Conservation (phyloP, 768 basidiomycete species). For the Termitomyces bulborhizus region DNA sequence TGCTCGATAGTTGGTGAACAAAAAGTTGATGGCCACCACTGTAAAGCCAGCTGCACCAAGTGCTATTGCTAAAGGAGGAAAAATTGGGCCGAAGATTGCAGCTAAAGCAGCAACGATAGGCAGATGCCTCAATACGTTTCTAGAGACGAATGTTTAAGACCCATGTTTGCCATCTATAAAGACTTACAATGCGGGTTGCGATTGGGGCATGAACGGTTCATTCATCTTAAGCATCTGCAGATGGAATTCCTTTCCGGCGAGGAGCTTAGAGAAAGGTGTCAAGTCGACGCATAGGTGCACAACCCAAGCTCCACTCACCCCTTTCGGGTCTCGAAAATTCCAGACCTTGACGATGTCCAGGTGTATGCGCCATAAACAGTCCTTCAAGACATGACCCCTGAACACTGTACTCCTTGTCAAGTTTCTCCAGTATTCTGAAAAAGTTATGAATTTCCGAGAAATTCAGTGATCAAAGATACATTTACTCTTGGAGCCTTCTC, state of each 20-base stretch:
- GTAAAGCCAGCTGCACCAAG: slow-evolving; percentile 1
- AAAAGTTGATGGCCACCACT: background rate
- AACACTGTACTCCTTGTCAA: slow-evolving; percentile 3
- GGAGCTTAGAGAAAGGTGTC: background rate
- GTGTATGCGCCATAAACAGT: slow-evolving; percentile 10
- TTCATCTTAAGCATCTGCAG: background rate
- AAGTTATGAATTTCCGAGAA: background rate
- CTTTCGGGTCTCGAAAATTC: slow-evolving; percentile 20
- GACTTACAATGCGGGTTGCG: background rate
- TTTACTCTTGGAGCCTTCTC: background rate
- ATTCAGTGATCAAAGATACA: background rate
- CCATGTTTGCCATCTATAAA: background rate
- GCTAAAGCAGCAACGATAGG: background rate
- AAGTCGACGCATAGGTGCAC: background rate
- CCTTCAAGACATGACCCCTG: background rate
- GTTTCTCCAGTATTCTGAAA: slow-evolving; percentile 8
- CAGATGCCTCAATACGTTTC: background rate
- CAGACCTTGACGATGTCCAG: slow-evolving; percentile 17
- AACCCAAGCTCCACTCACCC: slow-evolving; percentile 1
- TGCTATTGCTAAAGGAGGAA: slow-evolving; percentile 7
- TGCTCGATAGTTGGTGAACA: background rate
- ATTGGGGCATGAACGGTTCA: background rate
- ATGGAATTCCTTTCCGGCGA: background rate
- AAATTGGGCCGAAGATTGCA: slow-evolving; percentile 3
- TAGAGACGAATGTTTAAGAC: background rate